These are phyloP conservation scores for Carex scoparia DNA, from an alignment of 176 grass and related monocot genomes.

Conservation along the genomic window DNA sequence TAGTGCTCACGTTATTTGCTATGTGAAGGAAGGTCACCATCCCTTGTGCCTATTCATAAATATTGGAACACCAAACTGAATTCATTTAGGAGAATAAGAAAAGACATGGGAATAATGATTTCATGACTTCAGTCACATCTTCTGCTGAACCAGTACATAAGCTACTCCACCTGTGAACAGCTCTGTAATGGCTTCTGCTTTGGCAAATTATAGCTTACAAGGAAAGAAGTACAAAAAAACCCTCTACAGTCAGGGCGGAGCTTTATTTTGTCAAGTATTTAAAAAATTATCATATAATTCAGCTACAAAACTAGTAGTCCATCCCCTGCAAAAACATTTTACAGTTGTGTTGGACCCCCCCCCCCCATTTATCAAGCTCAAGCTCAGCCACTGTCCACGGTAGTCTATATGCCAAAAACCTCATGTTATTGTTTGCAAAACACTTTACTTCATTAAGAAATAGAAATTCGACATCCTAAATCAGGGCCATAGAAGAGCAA, in stretches of 20 bases:
- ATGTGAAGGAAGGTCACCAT: conserved; percentile 67
- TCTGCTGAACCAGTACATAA: neutral
- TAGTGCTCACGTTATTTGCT: conserved; percentile 58
- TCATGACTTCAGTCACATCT: neutral
- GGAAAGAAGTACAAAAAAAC: neutral
- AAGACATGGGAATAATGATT: neutral
- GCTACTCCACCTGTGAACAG: neutral
- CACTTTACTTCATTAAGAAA: neutral
- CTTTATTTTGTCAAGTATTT: neutral
- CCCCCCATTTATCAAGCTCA: neutral
- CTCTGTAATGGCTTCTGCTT: neutral
- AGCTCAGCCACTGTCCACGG: neutral
- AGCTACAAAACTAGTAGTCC: neutral
- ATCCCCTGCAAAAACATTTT: neutral
- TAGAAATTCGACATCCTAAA: neutral
- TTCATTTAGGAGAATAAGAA: neutral
- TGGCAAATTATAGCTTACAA: neutral
- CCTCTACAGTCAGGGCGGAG: neutral
- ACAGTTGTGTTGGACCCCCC: neutral
- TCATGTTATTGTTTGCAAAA: neutral
- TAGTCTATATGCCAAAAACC: neutral
- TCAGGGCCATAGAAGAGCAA: neutral
- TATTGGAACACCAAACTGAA: neutral
- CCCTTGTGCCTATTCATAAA: conserved; percentile 57
- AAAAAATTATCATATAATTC: neutral